Conservation (phyloP, 176 grass and related monocot species). For the Carex parvula region DNA sequence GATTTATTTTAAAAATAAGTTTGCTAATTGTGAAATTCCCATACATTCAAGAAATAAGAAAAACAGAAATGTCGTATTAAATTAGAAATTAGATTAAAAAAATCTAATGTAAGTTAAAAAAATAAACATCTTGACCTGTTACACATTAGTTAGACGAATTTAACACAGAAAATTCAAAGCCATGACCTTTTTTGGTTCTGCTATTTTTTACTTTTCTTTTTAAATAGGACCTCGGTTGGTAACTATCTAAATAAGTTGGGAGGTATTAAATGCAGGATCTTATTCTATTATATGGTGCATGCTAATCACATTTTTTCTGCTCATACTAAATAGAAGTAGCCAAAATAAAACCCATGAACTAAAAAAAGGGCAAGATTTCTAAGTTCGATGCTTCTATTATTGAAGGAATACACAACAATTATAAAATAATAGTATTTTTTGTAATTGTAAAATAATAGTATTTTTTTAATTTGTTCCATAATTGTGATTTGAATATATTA, state of each 20-base stretch:
- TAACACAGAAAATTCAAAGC: neutral
- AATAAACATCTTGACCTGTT: neutral
- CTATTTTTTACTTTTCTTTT: too few relatives aligned
- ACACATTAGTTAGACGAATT: neutral
- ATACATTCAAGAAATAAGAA: too few relatives aligned
- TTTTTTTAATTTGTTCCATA: neutral
- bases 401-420: neutral
- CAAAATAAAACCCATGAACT: neutral
- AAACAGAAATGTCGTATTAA: too few relatives aligned
- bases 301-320: too few relatives aligned
- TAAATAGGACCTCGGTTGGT: neutral
- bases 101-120: neutral
- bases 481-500: neutral
- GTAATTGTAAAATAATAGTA: neutral
- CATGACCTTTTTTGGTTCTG: neutral
- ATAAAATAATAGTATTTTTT: too few relatives aligned
- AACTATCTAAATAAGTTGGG: neutral
- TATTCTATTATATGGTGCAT: neutral
- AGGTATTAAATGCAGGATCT: neutral
- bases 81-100: too few relatives aligned
- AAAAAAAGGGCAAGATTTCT: neutral
- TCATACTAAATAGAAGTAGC: too few relatives aligned
- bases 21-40: too few relatives aligned
- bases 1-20: too few relatives aligned
- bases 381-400: neutral